Conservation (phyloP, 208 protist species). For the Trypanosoma platydactyli region DNA sequence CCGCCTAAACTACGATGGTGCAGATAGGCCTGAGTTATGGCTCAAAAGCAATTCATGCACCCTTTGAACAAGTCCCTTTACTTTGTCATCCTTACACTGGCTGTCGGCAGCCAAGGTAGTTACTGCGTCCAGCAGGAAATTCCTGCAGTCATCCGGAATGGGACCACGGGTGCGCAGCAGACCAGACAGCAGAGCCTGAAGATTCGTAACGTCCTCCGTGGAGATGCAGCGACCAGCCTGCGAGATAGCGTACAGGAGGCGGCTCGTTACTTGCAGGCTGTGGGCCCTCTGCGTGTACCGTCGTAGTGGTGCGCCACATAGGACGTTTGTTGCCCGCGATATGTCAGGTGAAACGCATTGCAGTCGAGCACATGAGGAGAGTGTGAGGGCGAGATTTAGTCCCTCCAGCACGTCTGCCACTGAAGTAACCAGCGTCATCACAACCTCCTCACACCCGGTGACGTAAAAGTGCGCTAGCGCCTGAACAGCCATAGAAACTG, state of each 20-base stretch:
- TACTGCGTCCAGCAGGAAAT: conserved; percentile 25
- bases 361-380: conserved; percentile 19
- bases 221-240: conserved; percentile 16
- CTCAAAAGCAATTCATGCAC: conserved; percentile 15
- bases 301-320: conserved; percentile 23
- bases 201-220: conserved; percentile 5
- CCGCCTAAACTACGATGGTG: neutral
- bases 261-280: conserved; percentile 20
- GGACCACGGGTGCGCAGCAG: neutral
- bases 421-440: conserved; percentile 16
- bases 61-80: conserved; percentile 22
- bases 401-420: conserved; percentile 14
- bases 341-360: conserved; percentile 20
- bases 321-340: conserved; percentile 2
- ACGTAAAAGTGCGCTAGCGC: conserved; percentile 30
- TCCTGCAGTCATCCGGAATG: conserved; percentile 15
- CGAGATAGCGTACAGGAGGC: conserved; percentile 25
- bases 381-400: conserved; percentile 23
- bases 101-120: conserved; percentile 13
- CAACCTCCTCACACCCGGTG: conserved; percentile 19
- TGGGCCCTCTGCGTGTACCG: conserved; percentile 15
- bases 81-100: conserved; percentile 8
- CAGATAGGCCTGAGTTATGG: neutral
- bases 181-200: conserved; percentile 9
- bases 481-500: conserved; percentile 21